phyloP scores from a whole-genome alignment of 495 filamentous ascomycete genomes.

The Thermochaetoides thermophila region DNA sequence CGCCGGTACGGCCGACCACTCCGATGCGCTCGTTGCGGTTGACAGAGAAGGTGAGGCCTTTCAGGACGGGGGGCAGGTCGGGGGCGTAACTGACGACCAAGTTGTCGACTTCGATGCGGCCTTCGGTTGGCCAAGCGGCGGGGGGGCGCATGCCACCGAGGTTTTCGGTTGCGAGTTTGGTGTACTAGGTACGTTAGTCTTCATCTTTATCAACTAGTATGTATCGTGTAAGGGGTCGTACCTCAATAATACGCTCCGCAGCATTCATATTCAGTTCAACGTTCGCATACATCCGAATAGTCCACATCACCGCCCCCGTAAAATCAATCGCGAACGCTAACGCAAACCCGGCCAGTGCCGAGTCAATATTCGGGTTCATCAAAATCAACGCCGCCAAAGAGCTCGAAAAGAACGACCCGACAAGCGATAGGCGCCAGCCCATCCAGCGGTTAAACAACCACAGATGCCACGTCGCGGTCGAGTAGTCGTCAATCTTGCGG shows the following conservation, averaged over 20 bases:
- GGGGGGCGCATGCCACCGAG: conserved; percentile 46
- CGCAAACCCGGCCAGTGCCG: conserved; percentile 69
- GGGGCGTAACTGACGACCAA: conserved; percentile 63
- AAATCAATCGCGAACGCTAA: conserved; percentile 44
- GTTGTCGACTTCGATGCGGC: conserved; percentile 55
- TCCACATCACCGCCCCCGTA: conserved; percentile 39
- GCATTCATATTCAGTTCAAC: conserved; percentile 75
- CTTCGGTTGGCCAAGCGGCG: conserved; percentile 68
- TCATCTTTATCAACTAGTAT: too few relatives aligned
- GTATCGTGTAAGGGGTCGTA: too few relatives aligned
- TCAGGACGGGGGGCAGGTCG: conserved; percentile 60
- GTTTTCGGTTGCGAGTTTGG: conserved; percentile 52
- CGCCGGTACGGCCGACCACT: conserved; percentile 74
- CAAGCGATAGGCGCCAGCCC: conserved; percentile 50
- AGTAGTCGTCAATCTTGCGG: conserved; percentile 47
- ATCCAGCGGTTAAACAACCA: conserved; percentile 67
- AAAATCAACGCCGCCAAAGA: conserved; percentile 52
- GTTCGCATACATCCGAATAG: conserved; percentile 45
- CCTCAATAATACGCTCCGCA: conserved; percentile 64
- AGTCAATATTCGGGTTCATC: conserved; percentile 46
- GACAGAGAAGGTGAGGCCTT: conserved; percentile 56
- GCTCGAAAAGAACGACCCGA: conserved; percentile 55
- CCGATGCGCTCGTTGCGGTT: conserved; percentile 63
- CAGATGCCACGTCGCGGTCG: conserved; percentile 46
- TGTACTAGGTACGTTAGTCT: too few relatives aligned